Conservation (phyloP, 2,329 filamentous ascomycete genomes). For the Tolypocladium ovalisporum region DNA sequence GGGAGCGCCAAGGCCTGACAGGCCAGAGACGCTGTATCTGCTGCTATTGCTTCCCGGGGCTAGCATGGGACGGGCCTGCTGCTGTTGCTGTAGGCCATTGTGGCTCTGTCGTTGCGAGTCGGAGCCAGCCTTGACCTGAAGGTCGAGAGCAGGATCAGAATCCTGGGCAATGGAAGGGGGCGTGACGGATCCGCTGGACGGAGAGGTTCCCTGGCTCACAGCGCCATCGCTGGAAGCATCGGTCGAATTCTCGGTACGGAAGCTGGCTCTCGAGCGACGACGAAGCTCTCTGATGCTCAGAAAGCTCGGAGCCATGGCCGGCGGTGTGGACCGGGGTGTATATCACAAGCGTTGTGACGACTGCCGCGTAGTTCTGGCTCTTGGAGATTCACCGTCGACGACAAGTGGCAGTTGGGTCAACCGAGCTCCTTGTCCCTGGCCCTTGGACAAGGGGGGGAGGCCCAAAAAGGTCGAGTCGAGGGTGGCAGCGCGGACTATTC, state of each 20-base stretch:
- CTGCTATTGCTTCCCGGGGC: conserved; percentile 32
- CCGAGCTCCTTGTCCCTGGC: neutral
- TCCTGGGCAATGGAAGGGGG: conserved; percentile 62
- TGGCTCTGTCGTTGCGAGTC: conserved; percentile 7
- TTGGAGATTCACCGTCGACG: neutral
- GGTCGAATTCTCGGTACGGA: conserved; percentile 52
- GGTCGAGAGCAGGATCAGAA: conserved; percentile 52
- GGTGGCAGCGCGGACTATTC: neutral
- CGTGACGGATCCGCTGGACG: conserved; percentile 60
- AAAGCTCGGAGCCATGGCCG: conserved; percentile 51
- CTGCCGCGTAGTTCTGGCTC: neutral
- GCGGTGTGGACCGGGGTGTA: neutral
- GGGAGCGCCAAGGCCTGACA: conserved; percentile 49
- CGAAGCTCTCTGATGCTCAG: conserved; percentile 61
- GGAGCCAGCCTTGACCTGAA: conserved; percentile 44
- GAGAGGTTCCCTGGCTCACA: conserved; percentile 45
- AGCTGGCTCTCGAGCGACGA: conserved; percentile 64
- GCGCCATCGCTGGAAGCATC: conserved; percentile 51
- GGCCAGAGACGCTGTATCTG: conserved; percentile 53
- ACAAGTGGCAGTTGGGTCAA: neutral
- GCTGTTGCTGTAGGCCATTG: conserved; percentile 9
- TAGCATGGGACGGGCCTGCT: conserved; percentile 24
- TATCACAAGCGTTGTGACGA: conserved; percentile 1
- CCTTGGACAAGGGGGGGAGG: neutral
- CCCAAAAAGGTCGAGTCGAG: neutral